These are phyloP conservation scores for Tardiomyces depauwii DNA, from an alignment of 1,139 yeast genomes.

Conservation along the genomic window DNA sequence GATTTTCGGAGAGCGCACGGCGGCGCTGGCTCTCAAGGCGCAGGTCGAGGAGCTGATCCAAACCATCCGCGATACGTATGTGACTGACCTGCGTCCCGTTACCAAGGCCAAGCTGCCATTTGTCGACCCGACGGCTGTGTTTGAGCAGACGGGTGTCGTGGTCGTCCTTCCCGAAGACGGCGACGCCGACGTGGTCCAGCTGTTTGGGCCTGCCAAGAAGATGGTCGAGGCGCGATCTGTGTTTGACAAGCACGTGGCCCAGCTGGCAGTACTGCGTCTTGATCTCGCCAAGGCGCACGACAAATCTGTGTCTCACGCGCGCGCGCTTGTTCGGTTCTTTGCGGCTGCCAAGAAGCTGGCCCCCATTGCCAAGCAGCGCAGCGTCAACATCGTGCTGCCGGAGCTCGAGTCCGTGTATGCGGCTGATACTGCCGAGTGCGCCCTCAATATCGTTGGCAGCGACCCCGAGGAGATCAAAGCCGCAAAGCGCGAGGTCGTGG, in stretches of 20 bases:
- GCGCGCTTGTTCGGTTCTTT: constrained; percentile 59
- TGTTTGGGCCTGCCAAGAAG: constrained; percentile 50
- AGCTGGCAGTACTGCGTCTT: constrained; percentile 25
- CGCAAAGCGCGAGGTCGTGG: constrained; percentile 60
- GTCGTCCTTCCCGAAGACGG: constrained; percentile 43
- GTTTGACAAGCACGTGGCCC: constrained; percentile 1
- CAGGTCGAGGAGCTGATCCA: constrained; percentile 11
- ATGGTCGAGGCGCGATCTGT: not conserved
- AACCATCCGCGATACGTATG: constrained; percentile 23
- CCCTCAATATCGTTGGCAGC: constrained; percentile 33
- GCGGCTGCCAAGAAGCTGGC: constrained; percentile 69
- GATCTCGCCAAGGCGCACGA: constrained; percentile 86
- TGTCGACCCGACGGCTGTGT: constrained; percentile 30
- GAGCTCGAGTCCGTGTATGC: constrained; percentile 26
- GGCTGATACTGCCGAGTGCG: constrained; percentile 22
- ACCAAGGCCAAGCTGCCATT: constrained; percentile 38
- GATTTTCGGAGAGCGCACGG: constrained; percentile 1
- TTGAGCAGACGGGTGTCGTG: constrained; percentile 48
- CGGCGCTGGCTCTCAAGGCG: constrained; percentile 4
- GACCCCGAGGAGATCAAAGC: constrained; percentile 34
- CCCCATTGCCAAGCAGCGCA: constrained; percentile 50
- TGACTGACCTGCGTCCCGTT: constrained; percentile 21
- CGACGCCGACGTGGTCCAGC: constrained; percentile 36
- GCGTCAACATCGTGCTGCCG: constrained; percentile 50
- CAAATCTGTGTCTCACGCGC: constrained; percentile 65